Conservation (phyloP, 176 grass and related monocot species). For the Stipa capillata region DNA sequence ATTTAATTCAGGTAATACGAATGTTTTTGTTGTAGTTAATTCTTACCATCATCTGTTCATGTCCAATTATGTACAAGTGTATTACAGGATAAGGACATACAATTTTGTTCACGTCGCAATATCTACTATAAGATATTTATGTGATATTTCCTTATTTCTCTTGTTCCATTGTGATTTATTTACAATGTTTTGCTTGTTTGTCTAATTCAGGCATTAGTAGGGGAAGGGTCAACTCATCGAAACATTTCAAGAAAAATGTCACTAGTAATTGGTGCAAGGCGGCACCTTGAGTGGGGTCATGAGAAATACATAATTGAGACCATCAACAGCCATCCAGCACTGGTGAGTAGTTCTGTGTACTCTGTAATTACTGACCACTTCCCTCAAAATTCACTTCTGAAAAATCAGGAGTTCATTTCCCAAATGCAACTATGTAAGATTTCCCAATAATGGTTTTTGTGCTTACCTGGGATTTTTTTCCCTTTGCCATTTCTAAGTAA, state of each 20-base stretch:
- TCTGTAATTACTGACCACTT: slow-evolving; percentile 3
- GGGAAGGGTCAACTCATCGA: slow-evolving; percentile 43
- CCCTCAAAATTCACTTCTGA: not conserved
- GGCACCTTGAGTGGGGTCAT: slow-evolving; percentile 96
- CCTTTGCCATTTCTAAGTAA: not conserved
- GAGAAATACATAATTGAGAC: slow-evolving; percentile 93
- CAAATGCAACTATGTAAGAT: slow-evolving; percentile 21
- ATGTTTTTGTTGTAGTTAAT: not conserved
- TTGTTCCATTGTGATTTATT: not conserved
- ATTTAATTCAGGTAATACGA: slow-evolving; percentile 70
- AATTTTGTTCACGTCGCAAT: not conserved
- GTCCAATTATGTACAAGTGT: not conserved
- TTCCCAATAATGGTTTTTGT: slow-evolving; percentile 1
- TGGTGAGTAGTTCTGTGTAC: slow-evolving; percentile 45
- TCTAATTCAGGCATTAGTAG: slow-evolving; percentile 74
- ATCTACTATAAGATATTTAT: not conserved
- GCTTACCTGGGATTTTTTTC: not conserved
- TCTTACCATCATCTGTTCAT: not conserved
- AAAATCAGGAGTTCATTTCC: not conserved
- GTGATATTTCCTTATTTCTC: not conserved
- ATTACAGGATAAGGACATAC: not conserved
- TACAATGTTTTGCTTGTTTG: slow-evolving; percentile 3
- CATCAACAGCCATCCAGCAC: slow-evolving; percentile 67
- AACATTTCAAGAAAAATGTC: slow-evolving; percentile 80
- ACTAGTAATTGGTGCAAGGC: slow-evolving; percentile 76